Evolutionary conservation across 108 stramenopile genomes (phyloP).

Genomic region (Fragilariopsis cylindrus): DNA sequence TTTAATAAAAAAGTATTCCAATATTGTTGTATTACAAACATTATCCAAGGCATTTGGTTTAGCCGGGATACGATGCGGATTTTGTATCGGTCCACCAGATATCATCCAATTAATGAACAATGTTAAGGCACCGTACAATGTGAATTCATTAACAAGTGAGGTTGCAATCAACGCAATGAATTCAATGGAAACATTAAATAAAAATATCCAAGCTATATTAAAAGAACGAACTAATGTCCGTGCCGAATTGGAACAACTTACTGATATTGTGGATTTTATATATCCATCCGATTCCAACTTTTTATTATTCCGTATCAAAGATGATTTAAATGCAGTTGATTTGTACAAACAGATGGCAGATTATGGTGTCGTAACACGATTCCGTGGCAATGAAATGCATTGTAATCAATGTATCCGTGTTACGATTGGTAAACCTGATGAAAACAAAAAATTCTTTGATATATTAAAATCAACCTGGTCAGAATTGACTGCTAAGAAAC

Average conservation of each 20-base stretch:
- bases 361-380: constrained; percentile 83
- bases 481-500: no score
- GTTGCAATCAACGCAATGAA: constrained; percentile 84
- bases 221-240: constrained; percentile 65
- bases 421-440: constrained; percentile 87
- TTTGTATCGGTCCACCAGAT: constrained; percentile 83
- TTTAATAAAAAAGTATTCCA: constrained; percentile 69
- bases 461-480: constrained; percentile 44
- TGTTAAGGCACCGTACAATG: constrained; percentile 97
- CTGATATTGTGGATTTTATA: constrained; percentile 76
- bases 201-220: constrained; percentile 56
- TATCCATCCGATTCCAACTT: constrained; percentile 91
- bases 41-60: constrained; percentile 96
- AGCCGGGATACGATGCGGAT: constrained; percentile 95
- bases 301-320: constrained; percentile 78
- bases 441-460: constrained; percentile 81
- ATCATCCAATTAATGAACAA: constrained; percentile 96
- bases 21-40: constrained; percentile 93
- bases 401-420: constrained; percentile 93
- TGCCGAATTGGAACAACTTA: constrained; percentile 48
- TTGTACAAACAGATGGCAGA: constrained; percentile 95
- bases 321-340: constrained; percentile 53
- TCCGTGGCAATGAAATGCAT: constrained; percentile 91
- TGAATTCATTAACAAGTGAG: constrained; percentile 85
- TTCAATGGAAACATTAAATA: constrained; percentile 49